These are phyloP conservation scores for Aureobasidium leucospermi DNA, from an alignment of 2,329 filamentous ascomycete species.

Conservation along the genomic window DNA sequence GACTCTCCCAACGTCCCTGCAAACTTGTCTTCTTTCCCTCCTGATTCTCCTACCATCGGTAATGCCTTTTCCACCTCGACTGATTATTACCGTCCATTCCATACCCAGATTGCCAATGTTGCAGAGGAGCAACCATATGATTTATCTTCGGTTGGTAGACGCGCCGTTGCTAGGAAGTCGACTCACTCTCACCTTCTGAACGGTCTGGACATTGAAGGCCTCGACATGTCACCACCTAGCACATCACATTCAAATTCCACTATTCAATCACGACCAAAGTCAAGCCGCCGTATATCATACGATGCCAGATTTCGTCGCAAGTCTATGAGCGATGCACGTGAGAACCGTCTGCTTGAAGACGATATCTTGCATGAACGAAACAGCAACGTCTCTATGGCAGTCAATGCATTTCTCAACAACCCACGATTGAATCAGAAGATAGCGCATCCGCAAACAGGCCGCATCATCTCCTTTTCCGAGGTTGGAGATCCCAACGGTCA, in stretches of 20 bases:
- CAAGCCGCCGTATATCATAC: background rate
- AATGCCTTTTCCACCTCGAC: conserved; percentile 8
- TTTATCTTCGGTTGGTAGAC: conserved; percentile 11
- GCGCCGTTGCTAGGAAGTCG: conserved; percentile 9
- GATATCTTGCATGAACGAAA: conserved; percentile 44
- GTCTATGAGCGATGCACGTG: conserved; percentile 28
- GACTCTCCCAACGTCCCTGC: conserved; percentile 8
- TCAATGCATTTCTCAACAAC: conserved; percentile 76
- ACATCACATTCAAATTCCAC: background rate
- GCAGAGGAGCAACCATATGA: conserved; percentile 1
- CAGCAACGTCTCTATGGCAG: conserved; percentile 83
- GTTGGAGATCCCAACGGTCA: conserved; percentile 88
- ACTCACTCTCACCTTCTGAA: conserved; percentile 6
- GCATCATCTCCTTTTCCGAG: conserved; percentile 90
- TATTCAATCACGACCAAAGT: background rate
- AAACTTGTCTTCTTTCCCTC: conserved; percentile 12
- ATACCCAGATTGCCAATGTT: conserved; percentile 1
- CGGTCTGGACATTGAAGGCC: conserved; percentile 15
- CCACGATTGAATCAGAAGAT: conserved; percentile 84
- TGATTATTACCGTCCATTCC: conserved; percentile 6
- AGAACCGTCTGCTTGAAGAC: conserved; percentile 33
- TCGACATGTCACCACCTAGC: conserved; percentile 11
- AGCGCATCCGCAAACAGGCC: conserved; percentile 73
- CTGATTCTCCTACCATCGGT: conserved; percentile 4
- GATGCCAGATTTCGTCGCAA: conserved; percentile 23